These are phyloP conservation scores for Pyricularia sp. DNA, from an alignment of 2,329 filamentous ascomycete genomes.

Conservation along the genomic window DNA sequence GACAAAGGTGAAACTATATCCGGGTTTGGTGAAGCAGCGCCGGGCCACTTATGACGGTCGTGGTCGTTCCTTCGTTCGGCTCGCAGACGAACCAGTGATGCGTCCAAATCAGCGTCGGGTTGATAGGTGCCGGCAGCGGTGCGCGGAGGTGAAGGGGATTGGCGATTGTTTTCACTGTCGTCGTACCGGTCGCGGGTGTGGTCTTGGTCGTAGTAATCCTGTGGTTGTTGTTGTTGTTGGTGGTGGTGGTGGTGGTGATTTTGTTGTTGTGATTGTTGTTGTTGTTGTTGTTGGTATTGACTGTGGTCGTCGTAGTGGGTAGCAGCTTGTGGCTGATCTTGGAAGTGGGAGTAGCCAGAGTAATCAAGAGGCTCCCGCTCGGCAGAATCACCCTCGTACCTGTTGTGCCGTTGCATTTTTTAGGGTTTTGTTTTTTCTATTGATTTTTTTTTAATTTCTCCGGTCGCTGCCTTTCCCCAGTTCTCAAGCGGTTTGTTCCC, in stretches of 20 bases:
- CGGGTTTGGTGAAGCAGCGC: constrained; percentile 8
- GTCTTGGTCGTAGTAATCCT: constrained; percentile 5
- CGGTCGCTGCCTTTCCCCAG: neutral
- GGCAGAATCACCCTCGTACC: constrained; percentile 12
- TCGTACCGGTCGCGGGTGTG: constrained; percentile 3
- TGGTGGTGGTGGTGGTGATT: constrained; percentile 5
- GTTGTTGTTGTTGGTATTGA: constrained; percentile 3
- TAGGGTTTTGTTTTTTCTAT: neutral
- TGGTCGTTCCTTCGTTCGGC: constrained; percentile 21
- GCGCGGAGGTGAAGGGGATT: constrained; percentile 9
- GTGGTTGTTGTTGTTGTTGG: constrained; percentile 1
- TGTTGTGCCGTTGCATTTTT: constrained; percentile 9
- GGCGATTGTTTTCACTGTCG: constrained; percentile 6
- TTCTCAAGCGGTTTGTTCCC: neutral
- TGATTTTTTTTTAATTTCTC: neutral
- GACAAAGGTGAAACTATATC: constrained; percentile 15
- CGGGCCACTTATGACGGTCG: constrained; percentile 8
- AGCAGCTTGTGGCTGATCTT: constrained; percentile 1
- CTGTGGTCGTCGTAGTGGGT: neutral
- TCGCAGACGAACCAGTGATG: constrained; percentile 20
- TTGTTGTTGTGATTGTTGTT: neutral
- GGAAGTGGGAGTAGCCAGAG: neutral
- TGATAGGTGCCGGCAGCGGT: constrained; percentile 8
- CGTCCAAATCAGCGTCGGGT: constrained; percentile 22
- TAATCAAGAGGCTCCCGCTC: constrained; percentile 11